Conservation (phyloP, 2,329 filamentous ascomycete genomes). For the Pseudogymnoascus sp. region DNA sequence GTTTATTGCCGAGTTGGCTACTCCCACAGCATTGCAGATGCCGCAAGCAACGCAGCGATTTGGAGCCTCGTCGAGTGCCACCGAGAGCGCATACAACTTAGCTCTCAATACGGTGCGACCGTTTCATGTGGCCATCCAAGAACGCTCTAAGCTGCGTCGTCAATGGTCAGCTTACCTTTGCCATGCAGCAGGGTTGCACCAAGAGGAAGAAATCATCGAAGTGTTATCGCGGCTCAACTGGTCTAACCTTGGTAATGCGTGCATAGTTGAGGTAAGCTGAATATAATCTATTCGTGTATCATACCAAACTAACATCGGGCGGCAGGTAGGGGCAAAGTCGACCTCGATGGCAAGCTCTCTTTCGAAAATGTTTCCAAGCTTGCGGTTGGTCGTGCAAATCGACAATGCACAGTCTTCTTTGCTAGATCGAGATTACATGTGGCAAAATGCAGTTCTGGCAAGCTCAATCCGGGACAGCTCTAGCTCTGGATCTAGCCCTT, state of each 20-base stretch:
- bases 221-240: constrained; percentile 28
- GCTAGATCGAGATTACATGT: background rate
- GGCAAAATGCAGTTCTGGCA: background rate
- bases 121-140: constrained; percentile 18
- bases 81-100: constrained; percentile 21
- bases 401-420: background rate
- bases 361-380: constrained; percentile 23
- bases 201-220: constrained; percentile 23
- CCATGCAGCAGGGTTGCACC: constrained; percentile 19
- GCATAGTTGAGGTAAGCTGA: constrained; percentile 26
- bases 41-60: constrained; percentile 22
- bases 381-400: constrained; percentile 29
- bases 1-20: constrained; percentile 34
- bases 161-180: constrained; percentile 32
- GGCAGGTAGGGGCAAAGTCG: constrained; percentile 17
- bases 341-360: constrained; percentile 17
- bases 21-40: constrained; percentile 35
- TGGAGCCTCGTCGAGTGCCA: background rate
- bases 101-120: constrained; percentile 21
- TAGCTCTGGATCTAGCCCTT: constrained; percentile 8
- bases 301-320: background rate
- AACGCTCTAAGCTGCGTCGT: constrained; percentile 27
- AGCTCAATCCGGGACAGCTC: background rate
- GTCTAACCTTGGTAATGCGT: constrained; percentile 25
- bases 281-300: background rate